Conservation (phyloP, 805 yeast species). For the Tetrapisispora fleetii region DNA sequence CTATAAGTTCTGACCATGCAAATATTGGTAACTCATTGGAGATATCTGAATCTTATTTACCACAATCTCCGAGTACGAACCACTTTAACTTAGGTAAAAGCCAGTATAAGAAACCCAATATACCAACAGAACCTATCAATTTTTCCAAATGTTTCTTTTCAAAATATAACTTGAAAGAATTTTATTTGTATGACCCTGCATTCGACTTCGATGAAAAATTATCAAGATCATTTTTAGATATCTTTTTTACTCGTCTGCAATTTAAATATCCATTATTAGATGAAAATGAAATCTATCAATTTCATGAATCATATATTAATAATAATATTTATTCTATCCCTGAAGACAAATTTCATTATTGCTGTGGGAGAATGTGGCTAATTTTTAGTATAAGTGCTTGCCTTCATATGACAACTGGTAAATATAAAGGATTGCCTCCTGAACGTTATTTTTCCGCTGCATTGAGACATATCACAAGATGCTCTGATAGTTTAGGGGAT, state of each 20-base stretch:
- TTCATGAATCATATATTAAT: constrained; percentile 41
- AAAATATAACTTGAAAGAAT: constrained; percentile 39
- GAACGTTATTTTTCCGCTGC: constrained; percentile 50
- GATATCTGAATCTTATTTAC: background rate
- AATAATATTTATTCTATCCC: constrained; percentile 31
- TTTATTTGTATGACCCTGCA: constrained; percentile 40
- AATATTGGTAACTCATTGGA: background rate
- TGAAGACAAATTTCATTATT: constrained; percentile 36
- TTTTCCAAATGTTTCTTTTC: constrained; percentile 35
- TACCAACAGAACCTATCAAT: constrained; percentile 31
- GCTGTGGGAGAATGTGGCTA: constrained; percentile 48
- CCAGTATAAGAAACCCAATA: background rate
- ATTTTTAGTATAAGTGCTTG: constrained; percentile 44
- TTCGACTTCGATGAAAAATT: constrained; percentile 41
- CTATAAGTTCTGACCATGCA: background rate
- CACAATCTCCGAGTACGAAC: background rate
- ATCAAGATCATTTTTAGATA: constrained; percentile 42
- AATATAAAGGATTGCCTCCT: constrained; percentile 46
- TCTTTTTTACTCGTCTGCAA: constrained; percentile 47
- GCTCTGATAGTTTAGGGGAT: constrained; percentile 31
- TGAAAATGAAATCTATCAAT: constrained; percentile 41
- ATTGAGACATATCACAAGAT: constrained; percentile 42
- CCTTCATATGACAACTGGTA: constrained; percentile 46
- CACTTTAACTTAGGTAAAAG: background rate
- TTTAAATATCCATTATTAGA: constrained; percentile 47